Evolutionary conservation across 768 basidiomycete genomes (phyloP).

Genomic region (Omphalotus guepiniiformis): DNA sequence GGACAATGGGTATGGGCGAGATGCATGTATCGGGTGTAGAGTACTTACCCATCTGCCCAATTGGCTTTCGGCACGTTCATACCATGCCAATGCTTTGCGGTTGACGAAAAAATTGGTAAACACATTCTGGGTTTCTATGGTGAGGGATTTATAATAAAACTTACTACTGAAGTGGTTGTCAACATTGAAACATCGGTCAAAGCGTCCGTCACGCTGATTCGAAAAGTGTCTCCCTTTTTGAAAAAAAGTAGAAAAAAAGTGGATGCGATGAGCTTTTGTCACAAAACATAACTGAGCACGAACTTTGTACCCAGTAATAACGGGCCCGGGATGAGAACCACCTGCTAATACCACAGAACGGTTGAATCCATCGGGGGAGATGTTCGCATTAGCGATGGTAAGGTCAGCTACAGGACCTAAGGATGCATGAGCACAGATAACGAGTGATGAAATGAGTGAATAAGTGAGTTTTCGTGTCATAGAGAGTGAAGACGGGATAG

Average conservation of each 20-base stretch:
- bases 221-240: slow-evolving; percentile 27
- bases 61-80: slow-evolving; percentile 11
- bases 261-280: too few relatives aligned
- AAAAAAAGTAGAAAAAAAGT: not conserved
- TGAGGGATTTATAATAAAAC: too few relatives aligned
- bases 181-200: slow-evolving; percentile 39
- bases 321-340: slow-evolving; percentile 33
- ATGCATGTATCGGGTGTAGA: not conserved
- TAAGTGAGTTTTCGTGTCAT: too few relatives aligned
- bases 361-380: slow-evolving; percentile 34
- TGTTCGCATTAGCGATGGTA: slow-evolving; percentile 27
- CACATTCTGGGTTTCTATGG: too few relatives aligned
- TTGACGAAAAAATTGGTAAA: slow-evolving; percentile 15
- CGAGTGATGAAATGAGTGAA: too few relatives aligned
- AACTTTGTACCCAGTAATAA: slow-evolving; percentile 29
- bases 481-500: too few relatives aligned
- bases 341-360: slow-evolving; percentile 33
- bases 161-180: slow-evolving; percentile 28
- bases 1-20: not conserved
- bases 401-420: slow-evolving; percentile 18
- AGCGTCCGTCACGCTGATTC: slow-evolving; percentile 35
- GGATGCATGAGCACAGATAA: too few relatives aligned
- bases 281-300: not conserved
- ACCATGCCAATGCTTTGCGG: slow-evolving; percentile 16
- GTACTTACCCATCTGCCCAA: slow-evolving; percentile 9